phyloP scores from a whole-genome alignment of 495 filamentous ascomycete species.

The Aspergillus nidulans region DNA sequence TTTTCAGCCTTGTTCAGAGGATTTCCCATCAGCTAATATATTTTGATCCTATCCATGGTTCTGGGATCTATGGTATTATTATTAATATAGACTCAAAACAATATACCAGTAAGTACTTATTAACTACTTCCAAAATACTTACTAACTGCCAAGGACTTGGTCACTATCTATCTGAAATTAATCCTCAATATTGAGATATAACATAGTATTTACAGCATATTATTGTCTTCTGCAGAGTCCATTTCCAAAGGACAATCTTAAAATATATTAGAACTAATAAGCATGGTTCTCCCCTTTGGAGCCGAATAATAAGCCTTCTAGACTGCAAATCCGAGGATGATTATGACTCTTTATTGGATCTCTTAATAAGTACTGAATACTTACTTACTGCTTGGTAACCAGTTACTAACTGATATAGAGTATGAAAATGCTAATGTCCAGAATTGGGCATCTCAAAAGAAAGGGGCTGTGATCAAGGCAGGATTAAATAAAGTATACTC shows the following conservation, averaged over 20 bases:
- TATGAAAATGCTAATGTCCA: slow-evolving; percentile 1
- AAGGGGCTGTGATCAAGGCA: slow-evolving; percentile 5
- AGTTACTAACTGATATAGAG: slow-evolving; percentile 5
- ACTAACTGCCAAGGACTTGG: slow-evolving; percentile 7
- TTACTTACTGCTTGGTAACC: background rate
- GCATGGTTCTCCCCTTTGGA: slow-evolving; percentile 3
- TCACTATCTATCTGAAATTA: slow-evolving; percentile 2
- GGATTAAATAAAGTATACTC: slow-evolving; percentile 12
- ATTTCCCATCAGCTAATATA: background rate
- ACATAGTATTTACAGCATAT: slow-evolving; percentile 2
- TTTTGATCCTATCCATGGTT: slow-evolving; percentile 8
- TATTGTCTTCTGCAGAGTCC: slow-evolving; percentile 2
- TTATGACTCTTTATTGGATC: slow-evolving; percentile 4
- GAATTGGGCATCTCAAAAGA: slow-evolving; percentile 13
- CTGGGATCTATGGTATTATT: slow-evolving; percentile 12
- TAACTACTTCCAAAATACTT: background rate
- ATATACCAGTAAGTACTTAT: slow-evolving; percentile 8
- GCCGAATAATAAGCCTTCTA: slow-evolving; percentile 7
- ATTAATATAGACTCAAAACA: slow-evolving; percentile 6
- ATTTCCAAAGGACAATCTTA: slow-evolving; percentile 4
- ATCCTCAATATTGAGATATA: background rate
- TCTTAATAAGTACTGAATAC: slow-evolving; percentile 5
- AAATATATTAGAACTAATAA: background rate
- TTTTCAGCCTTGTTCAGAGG: slow-evolving; percentile 1
- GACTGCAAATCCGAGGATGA: slow-evolving; percentile 1